Evolutionary conservation across 352 stramenopile genomes (phyloP).

Genomic region (Phytophthora palmivora): DNA sequence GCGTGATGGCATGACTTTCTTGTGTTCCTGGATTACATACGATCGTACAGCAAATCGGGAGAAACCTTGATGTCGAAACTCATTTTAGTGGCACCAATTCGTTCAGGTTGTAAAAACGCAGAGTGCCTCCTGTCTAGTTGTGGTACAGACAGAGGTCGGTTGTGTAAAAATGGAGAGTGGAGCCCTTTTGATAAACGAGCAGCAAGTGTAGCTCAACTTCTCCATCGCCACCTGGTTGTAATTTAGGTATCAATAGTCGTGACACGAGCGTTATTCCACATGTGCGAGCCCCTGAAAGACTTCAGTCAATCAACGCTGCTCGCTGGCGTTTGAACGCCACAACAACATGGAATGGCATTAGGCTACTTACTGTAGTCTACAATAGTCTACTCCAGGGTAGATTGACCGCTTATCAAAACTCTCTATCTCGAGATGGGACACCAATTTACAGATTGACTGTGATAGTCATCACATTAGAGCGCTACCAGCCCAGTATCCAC

Average conservation of each 20-base stretch:
- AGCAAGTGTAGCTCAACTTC: constrained; percentile 13
- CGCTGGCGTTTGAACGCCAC: constrained; percentile 9
- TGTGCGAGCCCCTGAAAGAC: too few relatives aligned
- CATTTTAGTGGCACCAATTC: not conserved
- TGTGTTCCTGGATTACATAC: constrained; percentile 10
- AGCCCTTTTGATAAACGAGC: not conserved
- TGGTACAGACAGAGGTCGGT: not conserved
- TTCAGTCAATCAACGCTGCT: too few relatives aligned
- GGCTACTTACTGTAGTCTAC: too few relatives aligned
- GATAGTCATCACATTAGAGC: too few relatives aligned
- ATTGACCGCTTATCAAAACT: constrained; percentile 19
- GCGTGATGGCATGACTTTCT: not conserved
- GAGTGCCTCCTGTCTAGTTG: not conserved
- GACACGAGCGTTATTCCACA: too few relatives aligned
- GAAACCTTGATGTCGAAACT: not conserved
- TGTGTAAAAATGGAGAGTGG: not conserved
- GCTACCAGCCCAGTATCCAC: too few relatives aligned
- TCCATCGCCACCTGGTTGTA: constrained; percentile 12
- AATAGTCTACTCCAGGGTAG: too few relatives aligned
- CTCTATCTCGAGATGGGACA: constrained; percentile 1
- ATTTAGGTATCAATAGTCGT: constrained; percentile 6
- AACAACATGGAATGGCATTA: constrained; percentile 1
- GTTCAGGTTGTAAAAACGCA: constrained; percentile 7
- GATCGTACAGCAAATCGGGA: constrained; percentile 8
- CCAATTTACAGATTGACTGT: not conserved